phyloP scores from a whole-genome alignment of 2,329 filamentous ascomycete species.

The Pleurostoma richardsiae region DNA sequence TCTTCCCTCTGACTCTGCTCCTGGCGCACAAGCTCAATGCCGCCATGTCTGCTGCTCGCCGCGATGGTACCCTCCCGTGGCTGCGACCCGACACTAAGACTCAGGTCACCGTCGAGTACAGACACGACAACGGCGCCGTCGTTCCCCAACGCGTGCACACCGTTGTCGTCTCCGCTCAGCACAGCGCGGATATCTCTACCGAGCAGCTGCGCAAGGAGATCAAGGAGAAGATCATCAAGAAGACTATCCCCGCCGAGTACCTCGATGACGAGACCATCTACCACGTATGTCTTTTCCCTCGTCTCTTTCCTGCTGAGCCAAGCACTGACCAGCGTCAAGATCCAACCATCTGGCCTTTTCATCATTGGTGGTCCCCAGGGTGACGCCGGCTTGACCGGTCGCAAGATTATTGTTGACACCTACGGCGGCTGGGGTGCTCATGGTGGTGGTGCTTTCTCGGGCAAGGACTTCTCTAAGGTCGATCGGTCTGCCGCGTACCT shows the following conservation, averaged over 20 bases:
- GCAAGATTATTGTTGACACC: conserved; percentile 99
- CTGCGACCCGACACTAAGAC: conserved; percentile 99
- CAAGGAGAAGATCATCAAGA: conserved; percentile 89
- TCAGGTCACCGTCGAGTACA: conserved; percentile 98
- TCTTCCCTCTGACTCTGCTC: conserved; percentile 89
- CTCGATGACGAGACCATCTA: conserved; percentile 92
- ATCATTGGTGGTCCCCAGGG: conserved; percentile 99
- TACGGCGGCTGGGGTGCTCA: conserved; percentile 99
- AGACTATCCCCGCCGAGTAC: conserved; percentile 87
- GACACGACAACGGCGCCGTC: conserved; percentile 91
- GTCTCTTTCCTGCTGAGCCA: conserved; percentile 5
- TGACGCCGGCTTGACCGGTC: conserved; percentile 96
- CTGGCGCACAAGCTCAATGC: conserved; percentile 96
- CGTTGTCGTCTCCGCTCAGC: conserved; percentile 93
- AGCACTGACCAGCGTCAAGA: conserved; percentile 32
- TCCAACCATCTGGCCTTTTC: conserved; percentile 97
- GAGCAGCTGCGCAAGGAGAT: conserved; percentile 88
- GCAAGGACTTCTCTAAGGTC: conserved; percentile 99
- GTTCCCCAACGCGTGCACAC: conserved; percentile 91
- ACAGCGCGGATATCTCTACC: conserved; percentile 78
- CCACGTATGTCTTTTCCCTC: conserved; percentile 59
- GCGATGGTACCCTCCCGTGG: conserved; percentile 85
- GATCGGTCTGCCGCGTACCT: conserved; percentile 97
- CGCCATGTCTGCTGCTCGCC: conserved; percentile 86
- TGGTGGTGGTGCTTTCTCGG: conserved; percentile 99